Base-by-base conservation (phyloP, 192 early-diverging fungal species). In the Bifiguratus adelaidae region DNA sequence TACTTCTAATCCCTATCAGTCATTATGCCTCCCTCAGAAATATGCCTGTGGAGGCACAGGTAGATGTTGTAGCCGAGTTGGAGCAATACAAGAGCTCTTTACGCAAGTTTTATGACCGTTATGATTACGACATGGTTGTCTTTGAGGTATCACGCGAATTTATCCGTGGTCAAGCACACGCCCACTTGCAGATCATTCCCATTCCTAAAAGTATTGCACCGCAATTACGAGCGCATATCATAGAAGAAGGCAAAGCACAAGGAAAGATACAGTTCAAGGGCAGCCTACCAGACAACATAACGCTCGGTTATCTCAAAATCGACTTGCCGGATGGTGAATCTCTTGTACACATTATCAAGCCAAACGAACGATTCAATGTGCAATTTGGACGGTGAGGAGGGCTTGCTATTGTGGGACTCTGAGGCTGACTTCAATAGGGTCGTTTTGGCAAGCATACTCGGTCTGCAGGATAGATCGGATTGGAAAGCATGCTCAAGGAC, bases 401-500 rank as follows among this genome's bases (percentile, higher is more conserved):
- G 9, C 4, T 49, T n/a, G 11, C 6, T 5, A 24, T 13, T 9
- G 16, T 22, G 15, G 45, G 0, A 41, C 38, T 55, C 16, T 47
- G 23, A 26, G 28, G 3, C 35, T 41, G 22, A 23, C 36, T 50
- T 29, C 2, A 8, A 21, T 20, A 77, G 77, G 55, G 65, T 58
- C 29, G 69, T 85, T 0, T 55, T 91, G 34, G 83, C 88, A 0
- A 63, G 64, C 7, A 58, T 85, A 4, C 51, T 94, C 25, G 84
- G 66, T 0, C 55, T 49, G 0, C 82, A 86, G 12, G 74, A 85
- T 11, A 69, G 86, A 42, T 80, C 71, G 43, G 68, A 86, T 53
- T 97, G 94, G 94, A 89, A 81, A 60, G 53, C 59, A 15, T 92
- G 89, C 48, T 50, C 74, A 5, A 65, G 82, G 26, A 40, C 65